Base-by-base conservation (phyloP, 257 asterid species). In the Solanum piurae region DNA sequence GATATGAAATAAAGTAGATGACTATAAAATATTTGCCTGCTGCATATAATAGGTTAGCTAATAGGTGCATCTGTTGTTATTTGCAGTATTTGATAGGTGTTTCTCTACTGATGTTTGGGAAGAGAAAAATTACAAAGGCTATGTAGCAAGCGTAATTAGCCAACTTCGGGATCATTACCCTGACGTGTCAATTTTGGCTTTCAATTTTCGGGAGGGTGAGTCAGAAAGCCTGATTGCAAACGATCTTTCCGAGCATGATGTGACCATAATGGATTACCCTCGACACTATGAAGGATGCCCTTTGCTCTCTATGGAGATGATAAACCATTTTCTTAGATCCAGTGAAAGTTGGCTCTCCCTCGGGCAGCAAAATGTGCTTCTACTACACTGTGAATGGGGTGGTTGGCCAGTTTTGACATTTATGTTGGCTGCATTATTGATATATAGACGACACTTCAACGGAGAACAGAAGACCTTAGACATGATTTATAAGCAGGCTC, bases 1-100 rank as follows among this genome's bases (percentile, higher is more conserved):
- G 16, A 44, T 42, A 79, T 27, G 66, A 44, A 16, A 44, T 4
- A 12, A 69, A 40, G 38, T 46, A 8, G 27, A 46, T 27, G 88
- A 87, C 87, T 89, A 86, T 58, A 86, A 1, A 29, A 66, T 55
- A 86, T 49, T 66, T 83, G 64, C 55, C 62, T 86, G 71, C 46
- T 36, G 62, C 87, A 74, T 27, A 76, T 27, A 62, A 20, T 87
- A 21, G 37, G 80, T 72, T 38, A 87, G 85, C 34, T 79, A 13
- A 21, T 25, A 82, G 44, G 33, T n/a, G 72, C 85, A 77, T 80
- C 40, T 80, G 18, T 46, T 27, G 40, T 46, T 80, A 27, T 84
- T 83, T 92, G 93, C 87, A 95, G 98, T 95, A 40, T 95, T 94
- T 34, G 94, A 94, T 88, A 91, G 95, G 92, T 92, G 98, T 91